These are phyloP conservation scores for Wickerhamiella vanderwaltii DNA, from an alignment of 805 yeast species.

Conservation along the genomic window DNA sequence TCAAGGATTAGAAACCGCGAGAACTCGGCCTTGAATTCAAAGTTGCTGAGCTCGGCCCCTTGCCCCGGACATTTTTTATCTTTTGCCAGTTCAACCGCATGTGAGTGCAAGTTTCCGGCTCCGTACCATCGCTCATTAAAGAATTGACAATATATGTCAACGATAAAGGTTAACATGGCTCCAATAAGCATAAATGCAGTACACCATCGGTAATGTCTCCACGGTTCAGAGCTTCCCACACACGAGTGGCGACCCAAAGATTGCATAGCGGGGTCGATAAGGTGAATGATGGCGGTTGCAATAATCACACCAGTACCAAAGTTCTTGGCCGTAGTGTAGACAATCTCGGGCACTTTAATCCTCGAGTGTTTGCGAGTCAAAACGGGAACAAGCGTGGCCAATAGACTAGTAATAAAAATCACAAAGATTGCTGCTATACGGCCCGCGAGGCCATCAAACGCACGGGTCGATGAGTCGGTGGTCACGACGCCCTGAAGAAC, in stretches of 20 bases:
- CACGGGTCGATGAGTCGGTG: not conserved
- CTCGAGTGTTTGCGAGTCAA: constrained; percentile 21
- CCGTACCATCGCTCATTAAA: constrained; percentile 20
- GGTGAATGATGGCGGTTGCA: constrained; percentile 64
- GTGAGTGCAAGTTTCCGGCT: constrained; percentile 1
- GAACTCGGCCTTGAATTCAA: constrained; percentile 27
- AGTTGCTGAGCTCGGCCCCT: not conserved
- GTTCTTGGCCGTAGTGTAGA: constrained; percentile 30
- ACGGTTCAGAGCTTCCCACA: constrained; percentile 33
- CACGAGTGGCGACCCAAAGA: constrained; percentile 28
- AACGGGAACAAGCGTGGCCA: constrained; percentile 37
- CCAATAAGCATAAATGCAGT: constrained; percentile 42
- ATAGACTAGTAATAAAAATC: constrained; percentile 37
- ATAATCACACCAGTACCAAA: constrained; percentile 71
- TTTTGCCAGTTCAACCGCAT: constrained; percentile 25
- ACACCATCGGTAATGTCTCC: constrained; percentile 46
- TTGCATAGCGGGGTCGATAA: constrained; percentile 34
- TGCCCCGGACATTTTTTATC: not conserved
- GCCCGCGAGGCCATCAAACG: constrained; percentile 28
- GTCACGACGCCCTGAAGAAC: constrained; percentile 5
- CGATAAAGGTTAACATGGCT: constrained; percentile 34
- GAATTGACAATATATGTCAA: constrained; percentile 38
- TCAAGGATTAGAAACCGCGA: constrained; percentile 47
- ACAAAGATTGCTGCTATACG: constrained; percentile 43
- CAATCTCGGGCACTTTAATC: constrained; percentile 23